Conservation (phyloP, 1,284 basidiomycete genomes). For the Xanthoconium separans region DNA sequence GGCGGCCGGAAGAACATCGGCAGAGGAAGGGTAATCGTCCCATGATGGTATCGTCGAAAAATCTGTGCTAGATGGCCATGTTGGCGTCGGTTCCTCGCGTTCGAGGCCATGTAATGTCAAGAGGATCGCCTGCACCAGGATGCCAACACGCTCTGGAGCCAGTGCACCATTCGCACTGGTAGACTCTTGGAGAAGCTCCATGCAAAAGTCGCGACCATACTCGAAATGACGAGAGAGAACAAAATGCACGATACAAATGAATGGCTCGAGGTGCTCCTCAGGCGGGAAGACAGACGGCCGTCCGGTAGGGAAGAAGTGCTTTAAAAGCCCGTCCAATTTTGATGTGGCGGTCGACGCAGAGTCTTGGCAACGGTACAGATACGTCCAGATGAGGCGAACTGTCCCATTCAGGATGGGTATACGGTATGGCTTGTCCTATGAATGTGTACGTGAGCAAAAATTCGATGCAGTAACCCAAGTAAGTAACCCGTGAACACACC, state of each 20-base stretch:
- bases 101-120: constrained; percentile 74
- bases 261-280: constrained; percentile 77
- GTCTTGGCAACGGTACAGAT: constrained; percentile 91
- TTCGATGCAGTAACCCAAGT: background rate
- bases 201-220: constrained; percentile 78
- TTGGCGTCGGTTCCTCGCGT: constrained; percentile 62
- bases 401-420: constrained; percentile 80
- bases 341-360: constrained; percentile 73
- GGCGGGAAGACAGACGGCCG: constrained; percentile 61
- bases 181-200: constrained; percentile 77
- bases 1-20: constrained; percentile 56
- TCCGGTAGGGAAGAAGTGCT: constrained; percentile 78
- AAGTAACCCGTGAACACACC: constrained; percentile 40
- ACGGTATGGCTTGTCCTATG: constrained; percentile 77
- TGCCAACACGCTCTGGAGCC: constrained; percentile 72
- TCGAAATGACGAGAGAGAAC: constrained; percentile 86
- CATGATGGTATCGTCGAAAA: constrained; percentile 60
- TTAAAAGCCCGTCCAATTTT: constrained; percentile 78
- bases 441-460: background rate
- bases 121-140: constrained; percentile 78
- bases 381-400: constrained; percentile 88
- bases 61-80: constrained; percentile 77
- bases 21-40: constrained; percentile 72
- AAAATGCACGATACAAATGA: constrained; percentile 82
- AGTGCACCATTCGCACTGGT: constrained; percentile 45